These are phyloP conservation scores for Aspergillus asperescens DNA, from an alignment of 495 filamentous ascomycete species.

Conservation along the genomic window DNA sequence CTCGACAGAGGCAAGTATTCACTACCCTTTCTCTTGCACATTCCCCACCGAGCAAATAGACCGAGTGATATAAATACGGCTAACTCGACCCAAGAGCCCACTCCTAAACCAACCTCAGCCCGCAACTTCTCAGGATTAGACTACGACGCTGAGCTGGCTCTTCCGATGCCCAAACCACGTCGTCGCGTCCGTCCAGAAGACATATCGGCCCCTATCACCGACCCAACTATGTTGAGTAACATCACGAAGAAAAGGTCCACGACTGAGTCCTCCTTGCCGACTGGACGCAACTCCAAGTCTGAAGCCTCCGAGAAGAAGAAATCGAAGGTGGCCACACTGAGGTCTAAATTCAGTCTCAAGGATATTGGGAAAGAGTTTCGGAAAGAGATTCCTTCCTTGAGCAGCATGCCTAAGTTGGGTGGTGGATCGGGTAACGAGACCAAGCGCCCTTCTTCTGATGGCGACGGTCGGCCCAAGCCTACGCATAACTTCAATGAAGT, in stretches of 20 bases:
- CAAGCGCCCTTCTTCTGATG: neutral
- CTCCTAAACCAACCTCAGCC: slow-evolving; percentile 3
- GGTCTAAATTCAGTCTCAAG: slow-evolving; percentile 33
- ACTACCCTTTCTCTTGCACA: neutral
- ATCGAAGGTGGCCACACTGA: slow-evolving; percentile 24
- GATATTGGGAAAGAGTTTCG: slow-evolving; percentile 28
- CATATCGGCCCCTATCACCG: neutral
- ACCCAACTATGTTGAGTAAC: slow-evolving; percentile 2
- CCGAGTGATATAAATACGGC: neutral
- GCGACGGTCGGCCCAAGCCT: neutral
- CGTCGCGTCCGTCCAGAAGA: slow-evolving; percentile 8
- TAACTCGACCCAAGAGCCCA: neutral
- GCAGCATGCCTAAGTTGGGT: slow-evolving; percentile 12
- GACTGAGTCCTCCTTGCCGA: slow-evolving; percentile 14
- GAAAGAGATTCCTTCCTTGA: slow-evolving; percentile 16
- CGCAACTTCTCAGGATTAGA: slow-evolving; percentile 23
- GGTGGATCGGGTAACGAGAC: neutral
- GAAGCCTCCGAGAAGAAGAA: slow-evolving; percentile 22
- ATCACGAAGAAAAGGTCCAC: slow-evolving; percentile 17
- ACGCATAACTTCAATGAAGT: slow-evolving; percentile 6
- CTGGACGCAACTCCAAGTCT: slow-evolving; percentile 19
- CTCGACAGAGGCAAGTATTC: slow-evolving; percentile 8
- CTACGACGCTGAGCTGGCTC: slow-evolving; percentile 27
- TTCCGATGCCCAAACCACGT: slow-evolving; percentile 33
- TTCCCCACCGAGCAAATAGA: too few species aligned